Evolutionary conservation across 768 basidiomycete genomes (phyloP).

Genomic region (Lactarius tabidus): DNA sequence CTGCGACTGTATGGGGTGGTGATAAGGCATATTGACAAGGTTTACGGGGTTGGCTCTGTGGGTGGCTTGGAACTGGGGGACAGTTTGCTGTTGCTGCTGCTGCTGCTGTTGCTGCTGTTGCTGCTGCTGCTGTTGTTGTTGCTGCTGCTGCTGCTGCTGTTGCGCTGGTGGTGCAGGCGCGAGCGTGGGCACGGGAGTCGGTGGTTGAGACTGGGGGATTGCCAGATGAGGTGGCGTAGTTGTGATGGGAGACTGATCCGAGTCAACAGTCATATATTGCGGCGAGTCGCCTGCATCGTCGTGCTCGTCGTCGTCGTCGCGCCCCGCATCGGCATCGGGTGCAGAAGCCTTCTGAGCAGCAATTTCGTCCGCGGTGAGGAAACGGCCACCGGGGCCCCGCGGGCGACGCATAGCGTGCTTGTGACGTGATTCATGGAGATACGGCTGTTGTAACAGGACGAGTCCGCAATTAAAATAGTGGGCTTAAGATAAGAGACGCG

Average conservation of each 20-base stretch:
- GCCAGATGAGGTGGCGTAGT: slow-evolving; percentile 8
- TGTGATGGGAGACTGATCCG: slow-evolving; percentile 12
- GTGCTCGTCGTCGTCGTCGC: slow-evolving; percentile 44
- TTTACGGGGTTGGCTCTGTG: slow-evolving; percentile 14
- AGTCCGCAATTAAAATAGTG: slow-evolving; percentile 8
- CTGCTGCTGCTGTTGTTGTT: background rate
- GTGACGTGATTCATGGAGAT: slow-evolving; percentile 96
- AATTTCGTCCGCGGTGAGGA: slow-evolving; percentile 95
- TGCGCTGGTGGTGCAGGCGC: slow-evolving; percentile 22
- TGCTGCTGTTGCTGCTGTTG: slow-evolving; percentile 5
- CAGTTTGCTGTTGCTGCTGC: slow-evolving; percentile 10
- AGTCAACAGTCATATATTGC: slow-evolving; percentile 14
- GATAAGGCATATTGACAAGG: slow-evolving; percentile 19
- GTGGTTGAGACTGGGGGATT: slow-evolving; percentile 6
- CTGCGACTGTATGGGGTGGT: slow-evolving; percentile 26
- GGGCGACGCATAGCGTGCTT: slow-evolving; percentile 98
- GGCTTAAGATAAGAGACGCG: background rate
- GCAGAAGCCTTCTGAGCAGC: slow-evolving; percentile 64
- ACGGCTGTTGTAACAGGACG: slow-evolving; percentile 55
- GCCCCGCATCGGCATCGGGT: slow-evolving; percentile 33
- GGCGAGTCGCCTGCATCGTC: slow-evolving; percentile 37
- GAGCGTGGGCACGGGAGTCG: slow-evolving; percentile 13
- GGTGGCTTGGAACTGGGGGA: slow-evolving; percentile 6
- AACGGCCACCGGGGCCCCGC: slow-evolving; percentile 93
- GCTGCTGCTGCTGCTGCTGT: background rate